phyloP scores from a whole-genome alignment of 73 alveolate genomes.

The Breviolum minutum region DNA sequence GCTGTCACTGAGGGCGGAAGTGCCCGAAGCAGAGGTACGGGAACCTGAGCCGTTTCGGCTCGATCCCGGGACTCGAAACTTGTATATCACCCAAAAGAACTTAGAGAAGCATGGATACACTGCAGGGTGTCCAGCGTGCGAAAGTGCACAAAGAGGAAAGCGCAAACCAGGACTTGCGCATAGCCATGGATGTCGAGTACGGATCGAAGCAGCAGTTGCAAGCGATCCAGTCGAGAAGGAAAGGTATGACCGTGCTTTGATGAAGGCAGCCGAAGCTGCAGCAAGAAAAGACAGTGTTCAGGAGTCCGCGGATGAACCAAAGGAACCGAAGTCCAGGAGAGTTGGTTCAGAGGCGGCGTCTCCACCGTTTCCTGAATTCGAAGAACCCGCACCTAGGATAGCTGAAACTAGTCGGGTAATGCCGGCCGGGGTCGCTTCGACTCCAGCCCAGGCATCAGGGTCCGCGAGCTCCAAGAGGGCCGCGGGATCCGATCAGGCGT shows the following conservation, averaged over 20 bases:
- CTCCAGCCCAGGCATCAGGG: too few species aligned
- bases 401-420: too few species aligned
- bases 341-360: too few species aligned
- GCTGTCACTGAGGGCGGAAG: not conserved
- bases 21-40: constrained; percentile 9
- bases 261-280: not conserved
- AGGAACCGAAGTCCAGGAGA: too few species aligned
- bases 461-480: too few species aligned
- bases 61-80: not conserved
- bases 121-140: constrained; percentile 6
- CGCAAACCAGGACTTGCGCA: not conserved
- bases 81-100: not conserved
- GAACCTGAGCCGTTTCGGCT: constrained; percentile 25
- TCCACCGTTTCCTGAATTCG: too few species aligned
- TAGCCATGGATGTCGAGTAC: not conserved
- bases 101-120: not conserved
- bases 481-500: too few species aligned
- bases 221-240: too few species aligned
- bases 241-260: too few species aligned
- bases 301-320: not conserved
- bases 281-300: not conserved
- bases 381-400: too few species aligned
- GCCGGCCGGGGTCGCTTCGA: too few species aligned
- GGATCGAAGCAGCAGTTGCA: not conserved
- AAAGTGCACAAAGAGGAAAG: too few species aligned